A percentile compares a stretch with the other conserved stretches of the same genome.
These are phyloP conservation scores for Rhizophagus sp. DNA, from an alignment of 192 early-diverging fungal species.

Conservation along the genomic window DNA sequence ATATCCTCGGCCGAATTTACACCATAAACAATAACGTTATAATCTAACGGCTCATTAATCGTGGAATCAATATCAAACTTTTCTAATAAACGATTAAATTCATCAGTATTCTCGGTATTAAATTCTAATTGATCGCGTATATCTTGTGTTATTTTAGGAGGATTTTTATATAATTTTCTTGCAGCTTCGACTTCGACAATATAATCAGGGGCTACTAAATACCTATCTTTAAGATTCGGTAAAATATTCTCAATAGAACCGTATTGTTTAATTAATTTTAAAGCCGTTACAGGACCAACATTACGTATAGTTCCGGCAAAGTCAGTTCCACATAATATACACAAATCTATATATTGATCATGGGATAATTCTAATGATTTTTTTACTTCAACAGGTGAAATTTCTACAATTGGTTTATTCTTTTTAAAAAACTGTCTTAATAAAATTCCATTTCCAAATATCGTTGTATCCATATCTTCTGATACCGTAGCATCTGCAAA, in stretches of 20 bases:
- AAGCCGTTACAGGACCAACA: constrained; percentile 67
- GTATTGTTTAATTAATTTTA: constrained; percentile 53
- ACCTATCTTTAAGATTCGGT: constrained; percentile 26
- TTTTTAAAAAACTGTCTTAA: constrained; percentile 46
- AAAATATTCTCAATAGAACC: constrained; percentile 66
- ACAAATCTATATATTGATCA: constrained; percentile 64
- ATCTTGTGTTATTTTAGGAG: not conserved
- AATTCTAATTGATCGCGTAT: not conserved
- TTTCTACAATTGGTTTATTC: constrained; percentile 40
- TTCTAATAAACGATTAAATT: not conserved
- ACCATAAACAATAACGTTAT: not conserved
- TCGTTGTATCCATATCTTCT: constrained; percentile 61
- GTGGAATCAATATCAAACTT: not conserved
- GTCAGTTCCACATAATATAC: constrained; percentile 79
- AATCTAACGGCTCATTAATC: not conserved
- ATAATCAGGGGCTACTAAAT: not conserved
- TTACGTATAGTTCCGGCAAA: constrained; percentile 64
- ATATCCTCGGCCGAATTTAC: not conserved
- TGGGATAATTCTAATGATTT: constrained; percentile 51
- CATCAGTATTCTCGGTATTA: not conserved
- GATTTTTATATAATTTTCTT: constrained; percentile 2
- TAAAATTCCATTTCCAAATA: constrained; percentile 55
- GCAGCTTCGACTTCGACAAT: not conserved
- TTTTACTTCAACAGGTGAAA: constrained; percentile 52
- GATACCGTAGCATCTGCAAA: constrained; percentile 60